phyloP scores from a whole-genome alignment of 306 rosid species.

The Lotus japonicus region DNA sequence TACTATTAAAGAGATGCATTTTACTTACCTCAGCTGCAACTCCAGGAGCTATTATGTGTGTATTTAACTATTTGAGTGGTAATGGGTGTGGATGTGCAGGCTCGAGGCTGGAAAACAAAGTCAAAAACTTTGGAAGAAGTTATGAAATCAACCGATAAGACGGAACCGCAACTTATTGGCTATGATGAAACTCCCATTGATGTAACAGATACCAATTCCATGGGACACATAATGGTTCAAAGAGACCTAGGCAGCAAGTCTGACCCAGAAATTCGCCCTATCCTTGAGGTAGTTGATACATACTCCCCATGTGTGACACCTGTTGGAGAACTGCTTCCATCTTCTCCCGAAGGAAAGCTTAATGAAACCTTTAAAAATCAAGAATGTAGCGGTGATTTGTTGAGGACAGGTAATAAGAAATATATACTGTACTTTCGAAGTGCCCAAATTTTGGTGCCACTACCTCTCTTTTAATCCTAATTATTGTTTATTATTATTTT shows the following conservation, averaged over 20 bases:
- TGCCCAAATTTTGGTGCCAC: conserved; percentile 7
- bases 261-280: conserved; percentile 15
- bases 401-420: conserved; percentile 37
- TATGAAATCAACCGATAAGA: conserved; percentile 49
- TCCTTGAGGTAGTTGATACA: conserved; percentile 2
- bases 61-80: background rate
- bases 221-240: background rate
- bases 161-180: conserved; percentile 72
- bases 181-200: conserved; percentile 66
- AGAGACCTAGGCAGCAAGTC: conserved; percentile 22
- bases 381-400: conserved; percentile 22
- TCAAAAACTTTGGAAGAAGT: conserved; percentile 66
- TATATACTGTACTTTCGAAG: background rate
- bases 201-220: conserved; percentile 21
- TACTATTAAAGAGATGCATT: too few species aligned
- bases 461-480: conserved; percentile 6
- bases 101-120: conserved; percentile 50
- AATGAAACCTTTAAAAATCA: conserved; percentile 17
- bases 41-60: background rate
- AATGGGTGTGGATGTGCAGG: conserved; percentile 45
- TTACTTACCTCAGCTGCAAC: background rate
- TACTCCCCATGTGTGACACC: conserved; percentile 14
- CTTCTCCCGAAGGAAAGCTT: conserved; percentile 12
- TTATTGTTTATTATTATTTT: conserved; percentile 24
- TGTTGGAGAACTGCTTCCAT: conserved; percentile 9